Percentiles rank a stretch among this genome's conserved stretches.
phyloP scores from a whole-genome alignment of 2,329 filamentous ascomycete species.

The Aspergillus neotritici region DNA sequence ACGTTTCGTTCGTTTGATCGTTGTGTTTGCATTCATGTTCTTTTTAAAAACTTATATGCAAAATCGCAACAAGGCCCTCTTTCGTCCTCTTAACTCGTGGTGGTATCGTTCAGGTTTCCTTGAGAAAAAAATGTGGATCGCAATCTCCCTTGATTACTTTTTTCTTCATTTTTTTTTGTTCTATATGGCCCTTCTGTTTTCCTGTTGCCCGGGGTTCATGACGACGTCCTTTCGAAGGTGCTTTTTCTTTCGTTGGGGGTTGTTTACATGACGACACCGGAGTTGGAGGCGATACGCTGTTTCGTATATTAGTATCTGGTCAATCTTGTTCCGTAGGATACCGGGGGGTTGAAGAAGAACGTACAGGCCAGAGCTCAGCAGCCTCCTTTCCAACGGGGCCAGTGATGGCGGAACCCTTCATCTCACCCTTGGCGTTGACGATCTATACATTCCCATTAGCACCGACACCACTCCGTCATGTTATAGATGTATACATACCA shows the following conservation, averaged over 20 bases:
- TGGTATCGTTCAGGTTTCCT: conserved; percentile 2
- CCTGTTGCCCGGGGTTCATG: conserved; percentile 2
- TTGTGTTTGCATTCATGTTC: background rate
- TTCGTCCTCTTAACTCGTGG: no score
- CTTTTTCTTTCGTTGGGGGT: conserved; percentile 9
- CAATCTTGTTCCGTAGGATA: background rate
- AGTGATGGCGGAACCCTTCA: conserved; percentile 99
- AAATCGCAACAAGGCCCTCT: no score
- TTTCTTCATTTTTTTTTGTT: conserved; percentile 7
- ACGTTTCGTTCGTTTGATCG: background rate
- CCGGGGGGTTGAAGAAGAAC: conserved; percentile 34
- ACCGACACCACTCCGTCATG: background rate
- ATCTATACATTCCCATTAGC: conserved; percentile 54
- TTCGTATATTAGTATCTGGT: conserved; percentile 29
- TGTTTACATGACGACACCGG: conserved; percentile 98
- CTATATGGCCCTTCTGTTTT: conserved; percentile 12
- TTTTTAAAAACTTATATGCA: no score
- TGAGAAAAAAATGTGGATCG: no score
- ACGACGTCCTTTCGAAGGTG: background rate
- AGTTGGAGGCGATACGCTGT: conserved; percentile 99
- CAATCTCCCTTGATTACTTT: background rate
- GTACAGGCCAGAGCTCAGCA: conserved; percentile 97
- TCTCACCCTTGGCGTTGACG: conserved; percentile 99
- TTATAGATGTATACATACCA: conserved; percentile 58
- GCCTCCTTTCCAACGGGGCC: conserved; percentile 99